A percentile compares a stretch with the other conserved stretches of the same genome.
Conservation (phyloP, 164 flowering plant genomes). For the Aristolochia fimbriata region DNA sequence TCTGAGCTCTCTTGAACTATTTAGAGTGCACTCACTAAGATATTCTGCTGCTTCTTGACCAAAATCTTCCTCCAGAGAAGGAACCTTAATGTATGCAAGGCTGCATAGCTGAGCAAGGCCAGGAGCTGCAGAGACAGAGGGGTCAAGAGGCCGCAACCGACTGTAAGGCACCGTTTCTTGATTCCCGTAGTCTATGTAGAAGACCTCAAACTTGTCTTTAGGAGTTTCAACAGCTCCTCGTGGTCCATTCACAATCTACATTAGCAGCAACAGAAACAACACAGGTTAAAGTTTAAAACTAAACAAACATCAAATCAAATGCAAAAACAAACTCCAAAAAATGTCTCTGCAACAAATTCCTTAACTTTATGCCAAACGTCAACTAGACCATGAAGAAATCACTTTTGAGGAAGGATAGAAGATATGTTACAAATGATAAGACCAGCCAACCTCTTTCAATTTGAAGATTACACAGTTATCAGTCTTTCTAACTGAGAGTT, state of each 20-base stretch:
- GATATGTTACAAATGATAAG: too few relatives aligned
- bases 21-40: slow-evolving; percentile 46
- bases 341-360: too few relatives aligned
- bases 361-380: too few relatives aligned
- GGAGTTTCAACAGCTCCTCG: slow-evolving; percentile 68
- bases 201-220: slow-evolving; percentile 75
- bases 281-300: too few relatives aligned
- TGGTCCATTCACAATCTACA: slow-evolving; percentile 82
- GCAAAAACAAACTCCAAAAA: too few relatives aligned
- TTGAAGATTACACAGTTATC: too few relatives aligned
- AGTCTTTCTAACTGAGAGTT: too few relatives aligned
- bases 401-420: too few relatives aligned
- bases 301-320: too few relatives aligned
- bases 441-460: too few relatives aligned
- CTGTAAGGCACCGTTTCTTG: slow-evolving; percentile 72
- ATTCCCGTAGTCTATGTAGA: slow-evolving; percentile 93
- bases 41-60: slow-evolving; percentile 83
- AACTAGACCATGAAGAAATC: too few relatives aligned
- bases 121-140: slow-evolving; percentile 64
- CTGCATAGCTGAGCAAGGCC: slow-evolving; percentile 87
- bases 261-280: too few relatives aligned
- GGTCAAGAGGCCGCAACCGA: slow-evolving; percentile 63
- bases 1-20: slow-evolving; percentile 47
- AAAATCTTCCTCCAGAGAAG: slow-evolving; percentile 70
- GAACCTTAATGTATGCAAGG: slow-evolving; percentile 83